Conservation (phyloP, 208 protist species). For the Acanthamoeba triangularis region DNA sequence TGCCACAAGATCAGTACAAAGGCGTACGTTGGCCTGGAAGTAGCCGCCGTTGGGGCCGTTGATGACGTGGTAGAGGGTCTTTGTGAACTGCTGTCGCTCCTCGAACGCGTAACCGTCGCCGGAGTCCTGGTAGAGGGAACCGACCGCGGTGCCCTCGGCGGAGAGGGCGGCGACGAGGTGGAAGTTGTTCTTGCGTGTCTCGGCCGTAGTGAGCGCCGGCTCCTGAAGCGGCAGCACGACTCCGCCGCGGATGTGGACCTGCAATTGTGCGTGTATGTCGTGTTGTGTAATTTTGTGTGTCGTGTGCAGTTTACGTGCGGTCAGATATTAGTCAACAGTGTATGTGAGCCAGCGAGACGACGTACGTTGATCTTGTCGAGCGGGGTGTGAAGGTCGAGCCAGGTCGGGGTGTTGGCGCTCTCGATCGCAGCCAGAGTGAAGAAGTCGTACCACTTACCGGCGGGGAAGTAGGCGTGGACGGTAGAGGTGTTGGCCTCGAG, state of each 20-base stretch:
- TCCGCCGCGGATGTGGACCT: slow-evolving; percentile 70
- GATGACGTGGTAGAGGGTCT: not conserved
- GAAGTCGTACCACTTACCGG: slow-evolving; percentile 87
- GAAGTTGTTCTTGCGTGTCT: slow-evolving; percentile 61
- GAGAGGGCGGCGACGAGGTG: slow-evolving; percentile 46
- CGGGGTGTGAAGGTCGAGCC: slow-evolving; percentile 31
- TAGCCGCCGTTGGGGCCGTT: not conserved
- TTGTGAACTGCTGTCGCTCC: not conserved
- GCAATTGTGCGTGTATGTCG: not conserved
- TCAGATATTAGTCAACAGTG: not conserved
- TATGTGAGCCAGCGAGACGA: not conserved
- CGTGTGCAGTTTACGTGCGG: not conserved
- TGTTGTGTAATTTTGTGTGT: too few species aligned
- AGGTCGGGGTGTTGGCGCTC: not conserved
- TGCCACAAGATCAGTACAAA: too few species aligned
- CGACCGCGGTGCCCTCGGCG: not conserved
- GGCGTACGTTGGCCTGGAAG: slow-evolving; percentile 26
- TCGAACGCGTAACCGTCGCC: slow-evolving; percentile 24
- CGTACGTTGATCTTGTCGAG: slow-evolving; percentile 75
- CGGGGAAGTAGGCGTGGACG: slow-evolving; percentile 90
- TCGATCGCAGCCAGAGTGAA: not conserved
- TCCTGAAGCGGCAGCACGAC: slow-evolving; percentile 15
- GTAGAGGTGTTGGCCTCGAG: slow-evolving; percentile 76
- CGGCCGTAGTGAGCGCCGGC: slow-evolving; percentile 70
- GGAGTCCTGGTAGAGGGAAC: slow-evolving; percentile 48